A percentile compares a stretch with the other conserved stretches of the same genome.
Conservation (phyloP, 176 grass and related monocot genomes). For the Otatea glauca region DNA sequence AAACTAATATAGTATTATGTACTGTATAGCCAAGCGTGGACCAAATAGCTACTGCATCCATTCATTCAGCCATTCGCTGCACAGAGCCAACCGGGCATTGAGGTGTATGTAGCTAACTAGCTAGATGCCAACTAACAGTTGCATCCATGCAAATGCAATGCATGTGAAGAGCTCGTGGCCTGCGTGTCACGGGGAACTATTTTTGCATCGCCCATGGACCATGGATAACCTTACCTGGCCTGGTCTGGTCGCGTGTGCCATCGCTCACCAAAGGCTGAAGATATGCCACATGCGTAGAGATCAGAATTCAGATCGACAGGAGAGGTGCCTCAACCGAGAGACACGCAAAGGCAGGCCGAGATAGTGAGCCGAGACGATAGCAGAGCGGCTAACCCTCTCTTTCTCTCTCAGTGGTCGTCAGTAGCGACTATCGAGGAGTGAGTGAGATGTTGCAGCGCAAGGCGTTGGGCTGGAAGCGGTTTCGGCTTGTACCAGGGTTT, state of each 20-base stretch:
- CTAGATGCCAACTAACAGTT: background rate
- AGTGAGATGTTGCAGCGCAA: too few species aligned
- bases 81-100: background rate
- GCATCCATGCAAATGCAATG: background rate
- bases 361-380: too few species aligned
- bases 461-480: background rate
- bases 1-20: too few species aligned
- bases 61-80: background rate
- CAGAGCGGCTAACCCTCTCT: too few species aligned
- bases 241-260: background rate
- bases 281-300: conserved; percentile 8
- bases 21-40: too few species aligned
- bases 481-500: background rate
- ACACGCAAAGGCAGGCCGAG: conserved; percentile 23
- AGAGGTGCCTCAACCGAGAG: conserved; percentile 38
- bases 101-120: background rate
- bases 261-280: background rate
- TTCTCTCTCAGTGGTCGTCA: too few species aligned
- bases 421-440: too few species aligned
- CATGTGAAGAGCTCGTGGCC: conserved; percentile 24
- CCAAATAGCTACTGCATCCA: too few species aligned
- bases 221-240: background rate
- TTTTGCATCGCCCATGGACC: background rate
- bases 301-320: background rate
- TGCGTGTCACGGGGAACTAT: background rate